Evolutionary conservation across 2,329 filamentous ascomycete genomes (phyloP).

Genomic region (Claviceps cyperi): DNA sequence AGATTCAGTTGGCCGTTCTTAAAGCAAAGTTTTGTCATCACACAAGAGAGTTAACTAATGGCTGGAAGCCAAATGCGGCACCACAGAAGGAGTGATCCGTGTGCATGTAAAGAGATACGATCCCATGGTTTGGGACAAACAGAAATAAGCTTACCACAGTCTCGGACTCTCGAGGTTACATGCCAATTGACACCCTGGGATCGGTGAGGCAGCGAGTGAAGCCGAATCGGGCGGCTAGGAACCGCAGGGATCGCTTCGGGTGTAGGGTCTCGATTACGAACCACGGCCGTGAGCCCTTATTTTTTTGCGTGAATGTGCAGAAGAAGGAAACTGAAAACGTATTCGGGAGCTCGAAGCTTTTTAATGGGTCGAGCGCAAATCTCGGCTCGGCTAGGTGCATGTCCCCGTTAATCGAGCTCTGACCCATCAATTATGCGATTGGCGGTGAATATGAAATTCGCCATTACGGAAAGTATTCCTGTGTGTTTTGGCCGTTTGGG

Average conservation of each 20-base stretch:
- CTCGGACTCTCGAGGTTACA: not conserved
- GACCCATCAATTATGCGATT: slow-evolving; percentile 15
- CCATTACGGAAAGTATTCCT: too few species aligned
- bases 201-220: too few species aligned
- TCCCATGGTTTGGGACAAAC: slow-evolving; percentile 1
- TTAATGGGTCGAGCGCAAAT: not conserved
- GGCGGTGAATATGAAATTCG: slow-evolving; percentile 9
- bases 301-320: not conserved
- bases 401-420: slow-evolving; percentile 11
- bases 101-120: not conserved
- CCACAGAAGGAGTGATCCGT: slow-evolving; percentile 1
- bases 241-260: not conserved
- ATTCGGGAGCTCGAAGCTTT: not conserved
- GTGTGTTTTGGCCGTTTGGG: too few species aligned
- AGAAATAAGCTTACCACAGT: slow-evolving; percentile 1
- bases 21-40: slow-evolving; percentile 44
- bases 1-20: slow-evolving; percentile 54
- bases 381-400: slow-evolving; percentile 6
- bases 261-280: not conserved
- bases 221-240: too few species aligned
- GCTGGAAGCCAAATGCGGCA: slow-evolving; percentile 1
- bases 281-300: not conserved
- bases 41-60: slow-evolving; percentile 6
- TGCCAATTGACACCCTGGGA: not conserved
- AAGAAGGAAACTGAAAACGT: not conserved